These are phyloP conservation scores for Sclerotinia minor DNA, from an alignment of 2,329 filamentous ascomycete genomes.

Conservation along the genomic window DNA sequence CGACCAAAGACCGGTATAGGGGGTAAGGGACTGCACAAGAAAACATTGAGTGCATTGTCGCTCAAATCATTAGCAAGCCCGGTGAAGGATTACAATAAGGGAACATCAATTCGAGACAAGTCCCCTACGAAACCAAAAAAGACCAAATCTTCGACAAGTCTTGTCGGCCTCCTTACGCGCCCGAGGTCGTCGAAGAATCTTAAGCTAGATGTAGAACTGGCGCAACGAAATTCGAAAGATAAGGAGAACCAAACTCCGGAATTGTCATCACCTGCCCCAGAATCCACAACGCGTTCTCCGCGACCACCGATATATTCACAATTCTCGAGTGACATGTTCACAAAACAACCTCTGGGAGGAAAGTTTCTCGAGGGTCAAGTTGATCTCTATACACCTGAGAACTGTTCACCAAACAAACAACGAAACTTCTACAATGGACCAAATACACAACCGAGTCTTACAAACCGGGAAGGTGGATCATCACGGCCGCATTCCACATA, in stretches of 20 bases:
- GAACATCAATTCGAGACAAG: slow-evolving; percentile 51
- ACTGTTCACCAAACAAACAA: slow-evolving; percentile 40
- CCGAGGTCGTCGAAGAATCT: slow-evolving; percentile 74
- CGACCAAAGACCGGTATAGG: slow-evolving; percentile 39
- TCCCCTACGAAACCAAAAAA: slow-evolving; percentile 66
- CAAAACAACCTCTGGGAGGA: slow-evolving; percentile 44
- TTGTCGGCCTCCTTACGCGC: slow-evolving; percentile 73
- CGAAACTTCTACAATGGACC: slow-evolving; percentile 37
- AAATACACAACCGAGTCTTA: slow-evolving; percentile 36
- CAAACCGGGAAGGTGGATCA: slow-evolving; percentile 31
- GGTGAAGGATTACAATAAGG: slow-evolving; percentile 42
- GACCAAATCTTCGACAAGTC: slow-evolving; percentile 72
- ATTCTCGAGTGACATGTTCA: slow-evolving; percentile 53
- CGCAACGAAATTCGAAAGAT: slow-evolving; percentile 57
- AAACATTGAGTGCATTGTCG: slow-evolving; percentile 47
- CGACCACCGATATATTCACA: slow-evolving; percentile 79
- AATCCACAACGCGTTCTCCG: slow-evolving; percentile 43
- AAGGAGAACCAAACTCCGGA: slow-evolving; percentile 79
- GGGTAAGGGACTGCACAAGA: slow-evolving; percentile 48
- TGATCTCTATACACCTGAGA: slow-evolving; percentile 40
- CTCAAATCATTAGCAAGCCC: slow-evolving; percentile 47
- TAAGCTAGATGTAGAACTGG: slow-evolving; percentile 52
- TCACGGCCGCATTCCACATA: slow-evolving; percentile 40
- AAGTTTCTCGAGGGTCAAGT: slow-evolving; percentile 43
- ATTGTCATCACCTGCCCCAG: slow-evolving; percentile 44